phyloP scores from a whole-genome alignment of 2,329 filamentous ascomycete genomes.

The Aspergillaceae sp. region DNA sequence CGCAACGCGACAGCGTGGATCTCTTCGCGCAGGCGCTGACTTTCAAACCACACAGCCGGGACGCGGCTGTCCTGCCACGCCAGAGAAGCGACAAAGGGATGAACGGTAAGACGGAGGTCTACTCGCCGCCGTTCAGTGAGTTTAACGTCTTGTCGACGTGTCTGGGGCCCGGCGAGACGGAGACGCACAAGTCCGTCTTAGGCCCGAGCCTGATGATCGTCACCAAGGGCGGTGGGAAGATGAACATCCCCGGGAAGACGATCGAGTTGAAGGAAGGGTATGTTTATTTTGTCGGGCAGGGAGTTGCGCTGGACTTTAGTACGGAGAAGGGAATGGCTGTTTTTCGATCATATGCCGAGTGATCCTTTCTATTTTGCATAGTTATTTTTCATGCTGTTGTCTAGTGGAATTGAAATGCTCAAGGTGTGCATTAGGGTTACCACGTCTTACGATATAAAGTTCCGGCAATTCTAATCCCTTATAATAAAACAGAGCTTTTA shows the following conservation, averaged over 20 bases:
- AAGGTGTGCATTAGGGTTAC: too few species aligned
- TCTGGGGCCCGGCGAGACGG: slow-evolving; percentile 50
- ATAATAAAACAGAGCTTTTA: too few species aligned
- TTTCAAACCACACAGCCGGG: slow-evolving; percentile 52
- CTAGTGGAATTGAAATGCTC: too few species aligned
- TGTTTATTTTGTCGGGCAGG: slow-evolving; percentile 59
- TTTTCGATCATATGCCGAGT: slow-evolving; percentile 41
- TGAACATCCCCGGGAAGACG: slow-evolving; percentile 48
- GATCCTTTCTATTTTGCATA: not conserved
- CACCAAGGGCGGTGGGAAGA: slow-evolving; percentile 49
- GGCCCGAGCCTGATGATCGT: slow-evolving; percentile 59
- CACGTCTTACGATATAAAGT: too few species aligned
- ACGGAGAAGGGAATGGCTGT: slow-evolving; percentile 38
- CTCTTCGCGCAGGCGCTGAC: slow-evolving; percentile 55
- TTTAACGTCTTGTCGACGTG: slow-evolving; percentile 59
- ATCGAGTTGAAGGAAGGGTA: slow-evolving; percentile 52
- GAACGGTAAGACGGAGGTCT: slow-evolving; percentile 54
- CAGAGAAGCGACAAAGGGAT: slow-evolving; percentile 44
- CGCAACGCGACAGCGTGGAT: slow-evolving; percentile 56
- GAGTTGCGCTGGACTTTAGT: slow-evolving; percentile 41
- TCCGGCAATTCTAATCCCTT: too few species aligned
- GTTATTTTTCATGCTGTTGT: too few species aligned
- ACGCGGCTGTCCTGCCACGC: slow-evolving; percentile 49
- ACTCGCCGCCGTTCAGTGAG: slow-evolving; percentile 60
- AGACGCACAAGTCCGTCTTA: slow-evolving; percentile 46